Percentiles rank a stretch among this genome's conserved stretches.
phyloP scores from a whole-genome alignment of 2,329 filamentous ascomycete species.

The Cytospora mali region DNA sequence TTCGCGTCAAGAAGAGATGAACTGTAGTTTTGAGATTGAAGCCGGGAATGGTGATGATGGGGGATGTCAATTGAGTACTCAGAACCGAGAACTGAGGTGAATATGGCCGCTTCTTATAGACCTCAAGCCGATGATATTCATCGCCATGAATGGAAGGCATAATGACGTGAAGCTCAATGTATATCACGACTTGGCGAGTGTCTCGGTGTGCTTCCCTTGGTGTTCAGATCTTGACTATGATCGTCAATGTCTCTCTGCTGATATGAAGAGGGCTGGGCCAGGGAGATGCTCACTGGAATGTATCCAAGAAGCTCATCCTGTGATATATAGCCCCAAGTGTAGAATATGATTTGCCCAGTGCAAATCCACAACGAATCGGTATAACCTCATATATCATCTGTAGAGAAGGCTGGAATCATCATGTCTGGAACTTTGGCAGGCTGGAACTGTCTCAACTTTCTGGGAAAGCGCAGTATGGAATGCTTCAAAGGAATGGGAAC shows the following conservation, averaged over 20 bases:
- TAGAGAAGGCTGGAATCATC: background rate
- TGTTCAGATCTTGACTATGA: background rate
- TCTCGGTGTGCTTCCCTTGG: background rate
- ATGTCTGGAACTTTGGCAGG: background rate
- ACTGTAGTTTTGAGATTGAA: background rate
- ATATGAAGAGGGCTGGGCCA: background rate
- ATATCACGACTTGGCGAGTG: background rate
- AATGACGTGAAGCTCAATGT: background rate
- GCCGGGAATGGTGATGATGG: background rate
- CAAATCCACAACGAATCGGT: too few species aligned
- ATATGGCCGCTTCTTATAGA: background rate
- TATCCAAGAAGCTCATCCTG: background rate
- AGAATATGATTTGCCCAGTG: background rate
- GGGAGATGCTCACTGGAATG: background rate
- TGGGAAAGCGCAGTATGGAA: background rate
- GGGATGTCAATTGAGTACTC: background rate
- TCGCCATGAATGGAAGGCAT: background rate
- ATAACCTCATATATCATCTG: background rate
- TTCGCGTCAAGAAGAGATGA: background rate
- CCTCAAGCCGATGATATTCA: background rate
- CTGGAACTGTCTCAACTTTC: background rate
- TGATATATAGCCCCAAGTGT: background rate
- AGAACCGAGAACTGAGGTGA: background rate
- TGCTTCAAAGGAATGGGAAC: background rate
- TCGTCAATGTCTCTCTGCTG: background rate